Evolutionary conservation across 495 filamentous ascomycete species (phyloP).

Genomic region (Immersiella caudata): DNA sequence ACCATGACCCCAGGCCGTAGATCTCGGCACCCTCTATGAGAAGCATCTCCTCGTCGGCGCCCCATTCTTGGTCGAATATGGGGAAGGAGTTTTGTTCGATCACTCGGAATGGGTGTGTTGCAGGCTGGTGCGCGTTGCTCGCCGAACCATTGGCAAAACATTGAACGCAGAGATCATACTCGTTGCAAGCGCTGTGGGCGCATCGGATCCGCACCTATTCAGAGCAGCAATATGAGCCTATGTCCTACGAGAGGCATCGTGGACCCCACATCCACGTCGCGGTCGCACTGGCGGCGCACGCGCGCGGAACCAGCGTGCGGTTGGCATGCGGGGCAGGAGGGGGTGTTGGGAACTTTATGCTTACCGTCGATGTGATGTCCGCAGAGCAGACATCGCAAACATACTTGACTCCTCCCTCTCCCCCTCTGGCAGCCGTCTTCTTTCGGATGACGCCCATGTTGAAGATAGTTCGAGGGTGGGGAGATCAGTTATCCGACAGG

Average conservation of each 20-base stretch:
- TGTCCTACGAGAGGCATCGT: slow-evolving; percentile 7
- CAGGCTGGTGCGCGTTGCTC: slow-evolving; percentile 80
- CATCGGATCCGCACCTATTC: slow-evolving; percentile 90
- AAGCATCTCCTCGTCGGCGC: slow-evolving; percentile 92
- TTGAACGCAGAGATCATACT: slow-evolving; percentile 95
- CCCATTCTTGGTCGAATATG: slow-evolving; percentile 94
- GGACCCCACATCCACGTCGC: slow-evolving; percentile 25
- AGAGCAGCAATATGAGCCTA: slow-evolving; percentile 20
- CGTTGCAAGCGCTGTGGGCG: slow-evolving; percentile 76
- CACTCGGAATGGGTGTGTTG: slow-evolving; percentile 83
- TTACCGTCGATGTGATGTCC: slow-evolving; percentile 93
- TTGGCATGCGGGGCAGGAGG: not conserved
- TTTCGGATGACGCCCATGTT: slow-evolving; percentile 94
- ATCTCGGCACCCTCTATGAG: slow-evolving; percentile 96
- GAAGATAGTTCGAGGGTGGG: slow-evolving; percentile 18
- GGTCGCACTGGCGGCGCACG: slow-evolving; percentile 13
- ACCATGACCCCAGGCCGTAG: slow-evolving; percentile 96
- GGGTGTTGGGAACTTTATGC: slow-evolving; percentile 30
- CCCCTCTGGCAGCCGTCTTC: slow-evolving; percentile 86
- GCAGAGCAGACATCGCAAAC: slow-evolving; percentile 94
- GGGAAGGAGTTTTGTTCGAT: slow-evolving; percentile 98
- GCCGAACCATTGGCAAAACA: slow-evolving; percentile 83
- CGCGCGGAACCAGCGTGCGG: not conserved
- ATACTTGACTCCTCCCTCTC: slow-evolving; percentile 90
- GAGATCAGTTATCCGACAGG: slow-evolving; percentile 27